Evolutionary conservation across 148 eudicot species (phyloP).

Genomic region (Rhododendron ovatum): DNA sequence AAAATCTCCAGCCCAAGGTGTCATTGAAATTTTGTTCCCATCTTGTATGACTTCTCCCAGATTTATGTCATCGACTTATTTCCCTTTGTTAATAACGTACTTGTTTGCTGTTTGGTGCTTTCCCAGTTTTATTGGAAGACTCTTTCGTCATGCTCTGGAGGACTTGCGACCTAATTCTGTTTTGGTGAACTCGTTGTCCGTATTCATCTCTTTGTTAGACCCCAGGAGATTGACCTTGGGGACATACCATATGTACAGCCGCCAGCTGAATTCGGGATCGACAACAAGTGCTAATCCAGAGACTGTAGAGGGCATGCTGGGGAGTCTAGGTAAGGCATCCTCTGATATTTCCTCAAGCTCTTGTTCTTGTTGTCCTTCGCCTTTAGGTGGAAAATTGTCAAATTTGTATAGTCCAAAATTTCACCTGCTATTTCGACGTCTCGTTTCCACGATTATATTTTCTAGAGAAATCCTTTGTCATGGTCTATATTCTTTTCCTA

Average conservation of each 20-base stretch:
- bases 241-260: constrained; percentile 59
- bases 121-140: constrained; percentile 76
- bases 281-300: constrained; percentile 58
- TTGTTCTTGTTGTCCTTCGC: neutral
- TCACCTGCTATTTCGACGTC: neutral
- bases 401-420: neutral
- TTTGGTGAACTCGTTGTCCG: constrained; percentile 75
- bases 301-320: constrained; percentile 89
- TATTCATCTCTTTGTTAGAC: constrained; percentile 92
- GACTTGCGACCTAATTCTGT: constrained; percentile 89
- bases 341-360: neutral
- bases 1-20: constrained; percentile 92
- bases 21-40: constrained; percentile 3
- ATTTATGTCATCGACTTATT: neutral
- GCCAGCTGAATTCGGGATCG: constrained; percentile 67
- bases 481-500: neutral
- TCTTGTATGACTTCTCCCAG: neutral
- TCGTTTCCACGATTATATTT: neutral
- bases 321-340: constrained; percentile 55
- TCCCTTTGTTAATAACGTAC: constrained; percentile 2
- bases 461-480: neutral
- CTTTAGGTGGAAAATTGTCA: neutral
- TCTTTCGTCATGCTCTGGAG: constrained; percentile 84
- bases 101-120: constrained; percentile 12
- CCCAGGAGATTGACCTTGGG: constrained; percentile 78